phyloP scores from a whole-genome alignment of 345 rosid genomes.

The Geranium rotundifolium region DNA sequence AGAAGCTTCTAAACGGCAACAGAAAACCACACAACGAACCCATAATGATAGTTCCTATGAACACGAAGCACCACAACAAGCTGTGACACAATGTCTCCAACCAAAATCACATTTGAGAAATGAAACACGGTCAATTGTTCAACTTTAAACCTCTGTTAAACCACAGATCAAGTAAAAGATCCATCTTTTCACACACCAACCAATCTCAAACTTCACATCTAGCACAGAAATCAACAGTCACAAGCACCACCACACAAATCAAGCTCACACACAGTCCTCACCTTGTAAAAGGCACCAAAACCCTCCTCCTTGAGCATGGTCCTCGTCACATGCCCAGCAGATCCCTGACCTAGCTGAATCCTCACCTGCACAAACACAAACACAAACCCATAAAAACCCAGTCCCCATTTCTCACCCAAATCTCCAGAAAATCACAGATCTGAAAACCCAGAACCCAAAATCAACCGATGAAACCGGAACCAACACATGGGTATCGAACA shows the following conservation, averaged over 20 bases:
- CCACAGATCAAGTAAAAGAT: too few species aligned
- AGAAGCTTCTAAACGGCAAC: too few species aligned
- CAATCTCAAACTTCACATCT: too few species aligned
- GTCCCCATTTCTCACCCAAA: constrained; percentile 1
- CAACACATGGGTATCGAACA: neutral
- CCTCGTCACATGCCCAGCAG: constrained; percentile 62
- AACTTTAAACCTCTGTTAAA: too few species aligned
- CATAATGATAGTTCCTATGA: too few species aligned
- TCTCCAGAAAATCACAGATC: constrained; percentile 22
- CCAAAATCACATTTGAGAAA: too few species aligned
- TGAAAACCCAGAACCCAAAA: constrained; percentile 9
- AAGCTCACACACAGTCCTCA: constrained; percentile 10
- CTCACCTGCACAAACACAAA: constrained; percentile 60
- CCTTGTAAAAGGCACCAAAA: constrained; percentile 88
- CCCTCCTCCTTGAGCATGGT: constrained; percentile 85
- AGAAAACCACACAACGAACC: too few species aligned
- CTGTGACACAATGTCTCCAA: too few species aligned
- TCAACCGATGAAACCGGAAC: constrained; percentile 3
- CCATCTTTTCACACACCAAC: too few species aligned
- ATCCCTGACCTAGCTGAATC: constrained; percentile 96
- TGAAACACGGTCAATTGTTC: too few species aligned
- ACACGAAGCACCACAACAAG: too few species aligned
- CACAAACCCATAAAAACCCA: constrained; percentile 5
- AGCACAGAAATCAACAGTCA: neutral
- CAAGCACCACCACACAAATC: too few species aligned